Evolutionary conservation across 2,329 filamentous ascomycete genomes (phyloP), one percentile per base, ranked within the genome.

Genomic region (Gremmenia infestans): DNA sequence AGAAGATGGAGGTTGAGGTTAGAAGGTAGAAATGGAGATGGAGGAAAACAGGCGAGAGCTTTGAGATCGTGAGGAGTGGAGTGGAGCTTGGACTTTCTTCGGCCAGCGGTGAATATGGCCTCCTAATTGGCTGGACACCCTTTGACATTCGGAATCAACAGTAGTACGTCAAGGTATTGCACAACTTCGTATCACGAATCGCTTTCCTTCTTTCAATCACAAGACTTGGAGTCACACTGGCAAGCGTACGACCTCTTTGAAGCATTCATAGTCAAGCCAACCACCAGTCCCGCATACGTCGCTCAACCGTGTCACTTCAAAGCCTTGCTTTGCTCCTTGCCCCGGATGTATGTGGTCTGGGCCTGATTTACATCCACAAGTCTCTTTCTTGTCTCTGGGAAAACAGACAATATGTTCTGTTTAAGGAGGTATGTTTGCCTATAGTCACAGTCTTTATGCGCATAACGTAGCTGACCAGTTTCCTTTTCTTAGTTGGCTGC

Each of bases 401-500:
- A 55, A 53, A 54, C n/a, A 48, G 40, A 53, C 56, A 63, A 60
- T 56, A 85, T 85, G 82, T 86, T 86, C 64, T 86, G 82, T 67
- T 72, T 86, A 50, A 73, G 82, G 69, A 85, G 82, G 82, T 83
- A 71, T 53, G 64, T 60, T 17, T 39, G 25, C 12, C 5, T n/a
- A 48, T 22, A 8, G 8, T 32, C 42, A 22, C 12, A 8, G 28
- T 52, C 35, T 45, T 35, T 17, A 47, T 25, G 39, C 23, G 37
- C 36, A 36, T 46, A 8, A 52, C 49, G 28, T 42, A 56, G 60
- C 50, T 65, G 61, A 67, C 49, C 28, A 15, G 51, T 54, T 48
- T 57, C 15, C 25, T 17, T 52, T 54, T 48, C 58, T 14, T 66
- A 93, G 89, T 73, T 93, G 89, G 87, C 82, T 94, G 51, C 89